Percentiles rank a stretch among this genome's conserved stretches.
Evolutionary conservation across 1,284 basidiomycete species (phyloP).

Genomic region (Agaricales sp.): DNA sequence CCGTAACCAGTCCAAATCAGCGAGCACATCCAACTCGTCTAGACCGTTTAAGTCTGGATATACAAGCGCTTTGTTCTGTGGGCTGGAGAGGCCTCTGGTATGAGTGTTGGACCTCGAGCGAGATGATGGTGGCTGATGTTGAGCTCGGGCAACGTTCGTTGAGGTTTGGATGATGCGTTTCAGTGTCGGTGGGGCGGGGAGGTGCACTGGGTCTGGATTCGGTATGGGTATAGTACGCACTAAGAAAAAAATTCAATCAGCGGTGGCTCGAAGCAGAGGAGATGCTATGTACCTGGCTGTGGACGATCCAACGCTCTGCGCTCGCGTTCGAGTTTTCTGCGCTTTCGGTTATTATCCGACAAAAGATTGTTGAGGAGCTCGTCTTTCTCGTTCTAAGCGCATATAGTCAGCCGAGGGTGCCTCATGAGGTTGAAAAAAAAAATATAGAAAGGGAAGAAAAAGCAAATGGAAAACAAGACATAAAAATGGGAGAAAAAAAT

Average conservation of each 20-base stretch:
- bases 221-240: slow-evolving; percentile 39
- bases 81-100: too few relatives aligned
- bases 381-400: slow-evolving; percentile 46
- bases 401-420: too few relatives aligned
- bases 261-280: slow-evolving; percentile 9
- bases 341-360: slow-evolving; percentile 73
- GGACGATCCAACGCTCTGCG: slow-evolving; percentile 67
- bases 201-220: slow-evolving; percentile 25
- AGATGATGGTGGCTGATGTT: too few relatives aligned
- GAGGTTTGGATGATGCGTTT: neutral
- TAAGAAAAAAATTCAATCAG: slow-evolving; percentile 13
- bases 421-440: slow-evolving; percentile 4
- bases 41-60: slow-evolving; percentile 13
- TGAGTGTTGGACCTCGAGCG: too few relatives aligned
- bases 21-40: too few relatives aligned
- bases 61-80: neutral
- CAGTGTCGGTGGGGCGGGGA: slow-evolving; percentile 25
- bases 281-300: slow-evolving; percentile 37
- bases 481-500: neutral
- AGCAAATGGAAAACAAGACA: slow-evolving; percentile 4
- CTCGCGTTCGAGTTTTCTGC: slow-evolving; percentile 73
- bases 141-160: neutral
- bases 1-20: too few relatives aligned
- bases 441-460: slow-evolving; percentile 6
- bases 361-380: slow-evolving; percentile 78